Percentiles rank a stretch among this genome's conserved stretches.
Conservation (phyloP, 1,284 basidiomycete species). For the Trichosporon asahii region DNA sequence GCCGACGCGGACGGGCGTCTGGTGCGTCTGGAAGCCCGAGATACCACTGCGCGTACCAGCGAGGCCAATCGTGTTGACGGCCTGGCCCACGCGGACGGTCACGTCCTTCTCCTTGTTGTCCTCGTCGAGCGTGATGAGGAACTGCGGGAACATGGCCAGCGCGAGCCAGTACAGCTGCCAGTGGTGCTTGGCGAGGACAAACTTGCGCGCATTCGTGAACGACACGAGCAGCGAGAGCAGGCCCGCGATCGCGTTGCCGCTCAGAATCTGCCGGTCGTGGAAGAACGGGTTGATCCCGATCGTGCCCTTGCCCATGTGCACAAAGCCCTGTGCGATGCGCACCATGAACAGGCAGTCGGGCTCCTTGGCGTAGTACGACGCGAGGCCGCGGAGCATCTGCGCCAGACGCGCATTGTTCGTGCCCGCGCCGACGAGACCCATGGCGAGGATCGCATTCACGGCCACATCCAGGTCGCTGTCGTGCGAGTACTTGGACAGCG, state of each 20-base stretch:
- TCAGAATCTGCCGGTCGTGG: slow-evolving; percentile 86
- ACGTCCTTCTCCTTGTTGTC: slow-evolving; percentile 78
- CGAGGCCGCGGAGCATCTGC: slow-evolving; percentile 94
- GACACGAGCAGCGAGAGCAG: slow-evolving; percentile 81
- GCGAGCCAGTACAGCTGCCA: slow-evolving; percentile 98
- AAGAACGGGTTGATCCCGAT: slow-evolving; percentile 98
- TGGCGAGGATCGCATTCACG: slow-evolving; percentile 94
- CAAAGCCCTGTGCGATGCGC: slow-evolving; percentile 89
- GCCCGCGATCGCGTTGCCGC: slow-evolving; percentile 84
- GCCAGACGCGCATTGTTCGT: slow-evolving; percentile 97
- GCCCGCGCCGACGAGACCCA: slow-evolving; percentile 97
- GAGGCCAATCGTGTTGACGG: slow-evolving; percentile 51
- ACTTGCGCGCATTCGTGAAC: slow-evolving; percentile 89
- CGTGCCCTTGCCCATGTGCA: slow-evolving; percentile 99
- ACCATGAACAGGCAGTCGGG: slow-evolving; percentile 96
- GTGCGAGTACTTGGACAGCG: slow-evolving; percentile 98
- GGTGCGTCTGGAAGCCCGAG: slow-evolving; percentile 83
- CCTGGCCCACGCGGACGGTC: slow-evolving; percentile 92
- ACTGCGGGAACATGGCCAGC: slow-evolving; percentile 95
- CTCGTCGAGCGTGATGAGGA: slow-evolving; percentile 95
- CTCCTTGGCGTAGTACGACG: slow-evolving; percentile 97
- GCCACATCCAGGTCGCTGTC: slow-evolving; percentile 96
- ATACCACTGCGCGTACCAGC: slow-evolving; percentile 50
- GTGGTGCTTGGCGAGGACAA: slow-evolving; percentile 89
- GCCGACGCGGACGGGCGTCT: slow-evolving; percentile 89